These are phyloP conservation scores for Scheffersomyces stambukii DNA, from an alignment of 1,139 yeast species.

Conservation along the genomic window DNA sequence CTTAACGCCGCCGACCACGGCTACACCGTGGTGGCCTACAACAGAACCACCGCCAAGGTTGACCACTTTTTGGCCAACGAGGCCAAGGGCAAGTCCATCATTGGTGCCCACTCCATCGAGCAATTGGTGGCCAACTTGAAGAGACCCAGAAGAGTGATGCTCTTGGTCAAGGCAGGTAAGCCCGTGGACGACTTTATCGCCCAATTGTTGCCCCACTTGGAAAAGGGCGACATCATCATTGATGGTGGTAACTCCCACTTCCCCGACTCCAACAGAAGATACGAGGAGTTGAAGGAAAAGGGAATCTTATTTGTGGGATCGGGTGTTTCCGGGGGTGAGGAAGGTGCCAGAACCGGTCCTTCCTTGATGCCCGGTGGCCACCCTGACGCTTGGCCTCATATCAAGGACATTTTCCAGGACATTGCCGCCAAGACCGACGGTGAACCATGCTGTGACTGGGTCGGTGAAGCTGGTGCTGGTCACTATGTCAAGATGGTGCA, in stretches of 20 bases:
- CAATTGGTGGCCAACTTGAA: conserved; percentile 87
- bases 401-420: conserved; percentile 93
- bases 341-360: conserved; percentile 99
- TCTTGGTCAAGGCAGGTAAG: conserved; percentile 93
- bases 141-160: conserved; percentile 93
- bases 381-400: conserved; percentile 97
- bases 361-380: conserved; percentile 99
- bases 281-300: conserved; percentile 78
- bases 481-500: conserved; percentile 99
- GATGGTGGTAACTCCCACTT: conserved; percentile 99
- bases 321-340: conserved; percentile 99
- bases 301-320: conserved; percentile 95
- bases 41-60: conserved; percentile 95
- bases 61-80: conserved; percentile 90
- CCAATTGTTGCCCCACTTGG: conserved; percentile 86
- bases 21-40: conserved; percentile 93
- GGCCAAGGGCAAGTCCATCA: conserved; percentile 94
- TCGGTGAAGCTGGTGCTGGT: conserved; percentile 98
- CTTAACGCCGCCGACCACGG: conserved; percentile 98
- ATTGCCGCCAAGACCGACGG: conserved; percentile 96
- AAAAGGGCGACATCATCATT: conserved; percentile 95
- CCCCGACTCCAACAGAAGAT: conserved; percentile 98
- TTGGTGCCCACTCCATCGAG: conserved; percentile 91
- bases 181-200: conserved; percentile 92
- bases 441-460: conserved; percentile 99